Conservation (phyloP, 2,329 filamentous ascomycete species). For the Thielaviopsis cerberus region DNA sequence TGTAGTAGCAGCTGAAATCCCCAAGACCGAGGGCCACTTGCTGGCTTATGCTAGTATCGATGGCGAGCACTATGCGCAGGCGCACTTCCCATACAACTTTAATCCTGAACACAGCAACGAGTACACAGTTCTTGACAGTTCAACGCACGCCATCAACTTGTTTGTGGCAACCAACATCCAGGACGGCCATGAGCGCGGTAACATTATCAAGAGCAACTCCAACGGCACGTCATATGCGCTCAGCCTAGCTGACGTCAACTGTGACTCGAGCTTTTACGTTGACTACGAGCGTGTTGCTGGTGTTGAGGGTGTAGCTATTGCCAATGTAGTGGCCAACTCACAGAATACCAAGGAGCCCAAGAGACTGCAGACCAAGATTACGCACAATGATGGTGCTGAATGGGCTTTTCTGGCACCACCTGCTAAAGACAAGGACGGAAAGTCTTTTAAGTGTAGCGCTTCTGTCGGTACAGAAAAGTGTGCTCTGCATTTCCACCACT, state of each 20-base stretch:
- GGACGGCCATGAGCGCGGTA: conserved; percentile 52
- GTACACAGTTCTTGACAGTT: conserved; percentile 89
- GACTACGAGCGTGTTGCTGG: conserved; percentile 94
- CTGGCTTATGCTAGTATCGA: conserved; percentile 72
- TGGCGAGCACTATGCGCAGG: conserved; percentile 62
- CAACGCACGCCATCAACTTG: conserved; percentile 81
- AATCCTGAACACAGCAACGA: conserved; percentile 50
- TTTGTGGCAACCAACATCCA: conserved; percentile 66
- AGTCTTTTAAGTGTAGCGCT: conserved; percentile 49
- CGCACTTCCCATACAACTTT: conserved; percentile 74
- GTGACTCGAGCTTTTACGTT: conserved; percentile 57
- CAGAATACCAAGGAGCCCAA: conserved; percentile 51
- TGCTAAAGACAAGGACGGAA: conserved; percentile 47
- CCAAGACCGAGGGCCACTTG: conserved; percentile 38
- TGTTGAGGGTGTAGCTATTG: conserved; percentile 73
- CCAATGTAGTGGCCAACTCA: conserved; percentile 67
- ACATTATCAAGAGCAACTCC: conserved; percentile 93
- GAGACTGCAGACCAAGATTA: conserved; percentile 75
- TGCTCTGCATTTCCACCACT: conserved; percentile 82
- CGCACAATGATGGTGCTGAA: conserved; percentile 84
- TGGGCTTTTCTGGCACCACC: conserved; percentile 69
- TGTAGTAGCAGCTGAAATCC: conserved; percentile 48
- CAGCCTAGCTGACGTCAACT: conserved; percentile 65
- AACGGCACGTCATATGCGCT: conserved; percentile 91
- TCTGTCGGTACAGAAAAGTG: conserved; percentile 46